A percentile compares a stretch with the other conserved stretches of the same genome.
These are phyloP conservation scores for Phaeosphaeria sp. DNA, from an alignment of 2,329 filamentous ascomycete species.

Conservation along the genomic window DNA sequence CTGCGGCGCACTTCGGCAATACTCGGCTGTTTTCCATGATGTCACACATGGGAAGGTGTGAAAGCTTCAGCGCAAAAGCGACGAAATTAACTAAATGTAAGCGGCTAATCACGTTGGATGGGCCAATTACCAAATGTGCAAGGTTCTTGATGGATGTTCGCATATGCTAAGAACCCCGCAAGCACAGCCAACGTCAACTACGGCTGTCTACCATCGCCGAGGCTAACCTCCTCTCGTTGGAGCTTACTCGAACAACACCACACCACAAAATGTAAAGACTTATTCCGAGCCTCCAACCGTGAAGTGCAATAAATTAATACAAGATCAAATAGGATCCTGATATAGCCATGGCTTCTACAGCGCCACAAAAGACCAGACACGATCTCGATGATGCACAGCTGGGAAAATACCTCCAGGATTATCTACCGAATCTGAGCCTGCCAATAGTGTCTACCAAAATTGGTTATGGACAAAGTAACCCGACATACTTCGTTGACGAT, in stretches of 20 bases:
- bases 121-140: background rate
- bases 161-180: slow-evolving; percentile 14
- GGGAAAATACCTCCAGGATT: slow-evolving; percentile 34
- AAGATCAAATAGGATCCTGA: background rate
- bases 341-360: slow-evolving; percentile 13
- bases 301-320: background rate
- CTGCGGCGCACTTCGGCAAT: background rate
- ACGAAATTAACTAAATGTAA: background rate
- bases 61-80: background rate
- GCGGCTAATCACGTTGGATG: background rate
- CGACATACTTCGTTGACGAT: slow-evolving; percentile 87
- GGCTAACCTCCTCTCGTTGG: slow-evolving; percentile 25
- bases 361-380: slow-evolving; percentile 29
- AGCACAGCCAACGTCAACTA: slow-evolving; percentile 8
- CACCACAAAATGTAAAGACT: background rate
- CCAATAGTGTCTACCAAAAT: slow-evolving; percentile 66
- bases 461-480: slow-evolving; percentile 95
- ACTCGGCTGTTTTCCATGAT: background rate
- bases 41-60: background rate
- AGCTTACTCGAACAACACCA: slow-evolving; percentile 14
- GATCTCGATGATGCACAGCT: slow-evolving; percentile 40
- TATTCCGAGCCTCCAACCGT: too few species aligned
- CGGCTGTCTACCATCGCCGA: slow-evolving; percentile 17
- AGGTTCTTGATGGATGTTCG: background rate
- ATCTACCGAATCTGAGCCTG: slow-evolving; percentile 32